Evolutionary conservation across 768 basidiomycete genomes (phyloP).

Genomic region (Tulasnella calospora): DNA sequence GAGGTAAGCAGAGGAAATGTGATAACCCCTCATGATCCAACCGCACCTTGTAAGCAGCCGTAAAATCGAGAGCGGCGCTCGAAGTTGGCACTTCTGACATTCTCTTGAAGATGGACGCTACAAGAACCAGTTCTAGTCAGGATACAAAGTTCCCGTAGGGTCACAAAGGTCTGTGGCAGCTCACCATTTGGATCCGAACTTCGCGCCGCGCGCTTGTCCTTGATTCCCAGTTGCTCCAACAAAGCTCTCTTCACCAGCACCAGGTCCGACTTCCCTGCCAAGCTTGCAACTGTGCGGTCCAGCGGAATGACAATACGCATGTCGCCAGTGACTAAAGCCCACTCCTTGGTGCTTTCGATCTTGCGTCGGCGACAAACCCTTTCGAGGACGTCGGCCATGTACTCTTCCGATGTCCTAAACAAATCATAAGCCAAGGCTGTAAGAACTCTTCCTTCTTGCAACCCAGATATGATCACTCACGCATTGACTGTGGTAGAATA

Average conservation of each 20-base stretch:
- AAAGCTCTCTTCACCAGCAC: constrained; percentile 73
- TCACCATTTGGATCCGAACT: constrained; percentile 91
- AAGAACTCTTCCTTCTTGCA: neutral
- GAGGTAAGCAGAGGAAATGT: neutral
- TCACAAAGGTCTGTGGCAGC: constrained; percentile 24
- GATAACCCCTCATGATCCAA: neutral
- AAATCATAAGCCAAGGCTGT: neutral
- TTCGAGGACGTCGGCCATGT: constrained; percentile 93
- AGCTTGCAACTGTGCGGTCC: constrained; percentile 92
- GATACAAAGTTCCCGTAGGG: neutral
- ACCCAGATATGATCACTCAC: constrained; percentile 45
- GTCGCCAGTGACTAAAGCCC: constrained; percentile 68
- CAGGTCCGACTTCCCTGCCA: constrained; percentile 82
- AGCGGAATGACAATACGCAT: constrained; percentile 78
- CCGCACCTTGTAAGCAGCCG: constrained; percentile 77
- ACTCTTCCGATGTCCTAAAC: constrained; percentile 79
- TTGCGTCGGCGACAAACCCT: constrained; percentile 68
- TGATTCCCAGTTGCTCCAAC: constrained; percentile 65
- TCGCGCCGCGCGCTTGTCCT: constrained; percentile 57
- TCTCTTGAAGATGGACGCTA: constrained; percentile 88
- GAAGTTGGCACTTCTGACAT: constrained; percentile 66
- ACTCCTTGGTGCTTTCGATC: constrained; percentile 66
- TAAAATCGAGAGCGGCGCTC: constrained; percentile 66
- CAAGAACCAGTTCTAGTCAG: neutral
- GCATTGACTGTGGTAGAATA: constrained; percentile 87